Conservation (phyloP, 73 alveolate species). For the Tetrahymena elliotti region DNA sequence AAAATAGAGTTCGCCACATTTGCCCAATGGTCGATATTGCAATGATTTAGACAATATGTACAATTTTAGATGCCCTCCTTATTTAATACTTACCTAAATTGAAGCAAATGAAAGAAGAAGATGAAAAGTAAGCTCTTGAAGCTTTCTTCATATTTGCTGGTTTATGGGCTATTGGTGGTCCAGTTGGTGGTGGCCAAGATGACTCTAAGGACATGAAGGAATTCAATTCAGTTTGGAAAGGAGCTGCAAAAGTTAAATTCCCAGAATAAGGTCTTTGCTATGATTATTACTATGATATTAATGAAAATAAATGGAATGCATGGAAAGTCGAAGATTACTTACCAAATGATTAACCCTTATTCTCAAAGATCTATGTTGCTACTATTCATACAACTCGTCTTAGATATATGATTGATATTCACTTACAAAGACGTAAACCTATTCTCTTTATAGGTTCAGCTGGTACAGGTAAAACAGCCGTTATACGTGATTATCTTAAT, state of each 20-base stretch:
- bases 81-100: slow-evolving; percentile 35
- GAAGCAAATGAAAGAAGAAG: slow-evolving; percentile 33
- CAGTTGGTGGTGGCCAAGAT: slow-evolving; percentile 71
- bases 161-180: slow-evolving; percentile 97
- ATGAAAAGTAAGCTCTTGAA: slow-evolving; percentile 52
- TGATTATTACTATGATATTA: slow-evolving; percentile 86
- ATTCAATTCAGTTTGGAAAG: slow-evolving; percentile 76
- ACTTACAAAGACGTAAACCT: slow-evolving; percentile 82
- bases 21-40: slow-evolving; percentile 76
- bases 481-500: slow-evolving; percentile 95
- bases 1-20: slow-evolving; percentile 51
- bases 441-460: slow-evolving; percentile 96
- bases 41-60: slow-evolving; percentile 58
- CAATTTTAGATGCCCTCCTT: slow-evolving; percentile 68
- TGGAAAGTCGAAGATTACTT: slow-evolving; percentile 91
- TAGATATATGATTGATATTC: slow-evolving; percentile 81
- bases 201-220: slow-evolving; percentile 70
- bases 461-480: slow-evolving; percentile 99
- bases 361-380: slow-evolving; percentile 93
- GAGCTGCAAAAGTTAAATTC: slow-evolving; percentile 82
- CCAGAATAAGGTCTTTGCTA: slow-evolving; percentile 92
- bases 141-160: slow-evolving; percentile 90
- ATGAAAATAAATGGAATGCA: slow-evolving; percentile 81
- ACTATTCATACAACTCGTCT: slow-evolving; percentile 92
- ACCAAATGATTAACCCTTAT: slow-evolving; percentile 85